Conservation (phyloP, 257 asterid genomes). For the Rubia yunnanensis region DNA sequence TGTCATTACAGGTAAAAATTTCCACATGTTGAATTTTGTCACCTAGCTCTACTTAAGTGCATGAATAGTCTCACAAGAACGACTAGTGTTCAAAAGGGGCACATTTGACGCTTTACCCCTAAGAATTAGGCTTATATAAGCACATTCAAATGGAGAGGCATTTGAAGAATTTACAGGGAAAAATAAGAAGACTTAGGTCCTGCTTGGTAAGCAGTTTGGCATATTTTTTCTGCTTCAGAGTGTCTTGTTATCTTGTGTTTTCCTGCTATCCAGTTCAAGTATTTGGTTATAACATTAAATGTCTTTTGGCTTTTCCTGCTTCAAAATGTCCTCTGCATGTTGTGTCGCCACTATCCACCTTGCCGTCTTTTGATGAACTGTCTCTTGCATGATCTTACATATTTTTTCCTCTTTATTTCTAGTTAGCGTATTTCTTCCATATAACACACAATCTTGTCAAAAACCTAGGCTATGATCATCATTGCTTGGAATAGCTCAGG, state of each 20-base stretch:
- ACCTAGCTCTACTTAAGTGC: constrained; percentile 9
- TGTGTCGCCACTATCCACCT: neutral
- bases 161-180: neutral
- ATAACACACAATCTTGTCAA: constrained; percentile 7
- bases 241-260: neutral
- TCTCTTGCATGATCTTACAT: no score
- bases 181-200: neutral
- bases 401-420: constrained; percentile 5
- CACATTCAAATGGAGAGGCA: neutral
- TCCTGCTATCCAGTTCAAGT: neutral
- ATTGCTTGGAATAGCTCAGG: constrained; percentile 92
- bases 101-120: neutral
- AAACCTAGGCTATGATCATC: constrained; percentile 76
- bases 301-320: neutral
- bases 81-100: neutral
- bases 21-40: constrained; percentile 5
- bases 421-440: neutral
- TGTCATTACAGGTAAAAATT: constrained; percentile 66
- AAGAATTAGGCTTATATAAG: neutral
- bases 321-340: neutral
- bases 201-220: neutral
- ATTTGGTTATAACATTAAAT: neutral
- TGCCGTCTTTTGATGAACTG: neutral
- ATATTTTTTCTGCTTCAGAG: neutral
- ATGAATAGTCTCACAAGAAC: neutral